Evolutionary conservation across 495 filamentous ascomycete genomes (phyloP).

Genomic region (Penicillium angulare): DNA sequence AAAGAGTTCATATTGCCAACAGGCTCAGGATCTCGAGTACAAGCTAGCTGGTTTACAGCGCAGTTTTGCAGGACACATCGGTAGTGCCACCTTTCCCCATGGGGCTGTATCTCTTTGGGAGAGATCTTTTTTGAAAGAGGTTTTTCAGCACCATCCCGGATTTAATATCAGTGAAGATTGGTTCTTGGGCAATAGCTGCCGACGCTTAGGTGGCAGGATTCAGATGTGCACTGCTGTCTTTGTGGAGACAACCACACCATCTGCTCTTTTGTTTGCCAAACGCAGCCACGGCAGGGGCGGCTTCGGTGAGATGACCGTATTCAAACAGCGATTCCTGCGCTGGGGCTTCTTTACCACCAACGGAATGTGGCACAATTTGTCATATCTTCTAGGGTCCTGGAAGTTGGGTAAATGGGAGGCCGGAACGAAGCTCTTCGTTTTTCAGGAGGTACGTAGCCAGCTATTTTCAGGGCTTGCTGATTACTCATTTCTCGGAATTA

Average conservation of each 20-base stretch:
- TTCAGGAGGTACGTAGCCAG: neutral
- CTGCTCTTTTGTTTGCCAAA: neutral
- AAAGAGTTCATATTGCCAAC: neutral
- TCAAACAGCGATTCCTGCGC: neutral
- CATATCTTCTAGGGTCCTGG: neutral
- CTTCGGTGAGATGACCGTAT: neutral
- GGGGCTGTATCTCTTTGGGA: neutral
- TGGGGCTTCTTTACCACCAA: neutral
- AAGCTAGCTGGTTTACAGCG: neutral
- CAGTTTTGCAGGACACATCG: neutral
- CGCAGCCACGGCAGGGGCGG: neutral
- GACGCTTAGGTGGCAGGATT: neutral
- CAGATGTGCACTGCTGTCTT: neutral
- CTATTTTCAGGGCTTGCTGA: neutral
- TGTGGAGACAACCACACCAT: neutral
- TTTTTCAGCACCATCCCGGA: neutral
- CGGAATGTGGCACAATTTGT: neutral
- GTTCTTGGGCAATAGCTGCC: neutral
- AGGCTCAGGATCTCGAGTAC: neutral
- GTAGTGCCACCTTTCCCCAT: neutral
- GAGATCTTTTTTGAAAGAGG: neutral
- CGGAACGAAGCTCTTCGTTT: neutral
- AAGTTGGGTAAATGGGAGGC: neutral
- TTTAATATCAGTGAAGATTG: neutral
- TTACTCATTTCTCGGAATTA: neutral